These are phyloP conservation scores for Penstemon davidsonii DNA, from an alignment of 257 asterid species.

Conservation along the genomic window DNA sequence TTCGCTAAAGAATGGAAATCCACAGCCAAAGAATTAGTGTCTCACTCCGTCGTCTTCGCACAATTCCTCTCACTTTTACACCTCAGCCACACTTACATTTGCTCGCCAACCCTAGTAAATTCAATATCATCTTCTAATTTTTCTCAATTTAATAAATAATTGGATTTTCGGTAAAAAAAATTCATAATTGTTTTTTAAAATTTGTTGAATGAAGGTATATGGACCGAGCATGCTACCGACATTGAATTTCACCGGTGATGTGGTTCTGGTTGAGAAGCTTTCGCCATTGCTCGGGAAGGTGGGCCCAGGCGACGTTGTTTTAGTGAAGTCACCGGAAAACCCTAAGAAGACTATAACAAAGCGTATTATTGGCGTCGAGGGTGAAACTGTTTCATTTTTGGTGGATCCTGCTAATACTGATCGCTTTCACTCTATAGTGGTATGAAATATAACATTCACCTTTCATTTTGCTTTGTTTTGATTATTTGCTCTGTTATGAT, in stretches of 20 bases:
- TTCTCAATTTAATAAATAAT: background rate
- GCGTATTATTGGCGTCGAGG: slow-evolving; percentile 80
- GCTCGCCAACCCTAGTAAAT: slow-evolving; percentile 68
- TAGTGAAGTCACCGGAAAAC: slow-evolving; percentile 77
- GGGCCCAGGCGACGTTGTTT: slow-evolving; percentile 74
- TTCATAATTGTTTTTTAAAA: no score
- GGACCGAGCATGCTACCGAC: slow-evolving; percentile 99
- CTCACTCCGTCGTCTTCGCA: slow-evolving; percentile 52
- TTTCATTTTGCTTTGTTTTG: background rate
- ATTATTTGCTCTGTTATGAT: background rate
- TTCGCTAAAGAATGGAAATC: slow-evolving; percentile 21
- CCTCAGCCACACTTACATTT: slow-evolving; percentile 62
- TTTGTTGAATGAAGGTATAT: slow-evolving; percentile 55
- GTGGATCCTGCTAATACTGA: slow-evolving; percentile 57
- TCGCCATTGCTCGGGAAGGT: slow-evolving; percentile 70
- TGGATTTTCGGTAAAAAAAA: background rate
- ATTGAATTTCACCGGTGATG: slow-evolving; percentile 87
- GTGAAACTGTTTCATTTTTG: slow-evolving; percentile 67
- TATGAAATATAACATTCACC: slow-evolving; percentile 17
- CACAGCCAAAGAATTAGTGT: slow-evolving; percentile 54
- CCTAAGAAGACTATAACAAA: slow-evolving; percentile 76
- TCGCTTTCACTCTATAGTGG: slow-evolving; percentile 53
- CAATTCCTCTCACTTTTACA: slow-evolving; percentile 77
- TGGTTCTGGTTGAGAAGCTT: slow-evolving; percentile 70
- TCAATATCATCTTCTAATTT: background rate